Evolutionary conservation across 2,329 filamentous ascomycete species (phyloP), one percentile per base, ranked within the genome.

Genomic region (Talaromyces sp.): DNA sequence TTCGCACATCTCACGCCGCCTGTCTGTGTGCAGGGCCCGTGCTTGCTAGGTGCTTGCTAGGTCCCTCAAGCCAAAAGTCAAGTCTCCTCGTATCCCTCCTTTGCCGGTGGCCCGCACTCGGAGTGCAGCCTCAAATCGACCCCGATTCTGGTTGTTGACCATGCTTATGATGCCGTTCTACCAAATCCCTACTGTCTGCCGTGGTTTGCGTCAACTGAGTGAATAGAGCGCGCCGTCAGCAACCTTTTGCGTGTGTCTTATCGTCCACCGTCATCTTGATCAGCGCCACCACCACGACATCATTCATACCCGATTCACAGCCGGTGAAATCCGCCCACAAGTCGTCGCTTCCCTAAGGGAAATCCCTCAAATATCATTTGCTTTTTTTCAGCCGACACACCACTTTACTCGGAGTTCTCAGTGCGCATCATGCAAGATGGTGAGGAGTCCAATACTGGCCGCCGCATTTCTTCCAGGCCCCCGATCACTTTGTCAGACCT

Each of bases 371-470:
- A n/a, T n/a, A 14, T 38, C n/a, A 38, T 38, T 17, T 38, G 17
- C 17, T 35, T 17, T 8, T 17, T n/a, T 17, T 17, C 35, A n/a
- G 35, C 35, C 35, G 35, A 8, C n/a, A 7, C 6, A n/a, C 6
- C 17, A 32, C 50, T 32, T 54, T 56, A 52, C 60, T 59, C 57
- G 63, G 50, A 57, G 56, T 35, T 56, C 43, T 46, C 35, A 58
- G 62, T 66, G 53, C 57, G 61, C 63, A 67, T 64, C 64, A 65
- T 67, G 61, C 68, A 73, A 73, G 58, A 76, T 76, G 74, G 74
- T 76, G 65, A 69, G 70, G 68, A 14, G 27, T 14, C n/a, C 31
- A 14, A 9, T 49, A 26, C 43, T 58, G 19, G 10, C 4, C 35
- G 19, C 29, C 43, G 43, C 43, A 50, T 29, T 19, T 52, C 5